Evolutionary conservation across 176 grass and related monocot genomes (phyloP), one percentile per base, ranked within the genome.

Genomic region (Luzula sylvatica): DNA sequence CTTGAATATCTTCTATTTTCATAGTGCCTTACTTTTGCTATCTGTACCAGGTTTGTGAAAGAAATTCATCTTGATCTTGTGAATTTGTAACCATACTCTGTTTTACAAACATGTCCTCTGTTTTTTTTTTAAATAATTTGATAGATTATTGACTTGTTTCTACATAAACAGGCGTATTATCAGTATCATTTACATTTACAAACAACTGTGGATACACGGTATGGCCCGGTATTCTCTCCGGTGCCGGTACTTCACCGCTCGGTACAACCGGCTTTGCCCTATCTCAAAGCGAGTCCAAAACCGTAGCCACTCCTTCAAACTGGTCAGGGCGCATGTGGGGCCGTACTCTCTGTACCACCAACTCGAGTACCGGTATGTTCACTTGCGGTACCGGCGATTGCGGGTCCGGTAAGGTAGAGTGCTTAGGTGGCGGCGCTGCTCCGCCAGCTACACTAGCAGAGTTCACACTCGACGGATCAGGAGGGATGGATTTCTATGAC

Each of bases 291-390:
- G 74, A 79, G 58, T 78, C 73, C 14, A 51, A 67, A 24, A 65
- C 54, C 15, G 42, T 96, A 18, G 45, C 41, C 11, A 80, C 56
- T 2, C 90, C 90, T 0, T 54, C 64, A 42, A 61, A 60, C 61
- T 95, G 90, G 90, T 96, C 90, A 0, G 90, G 90, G 0, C 90
- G 90, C 23, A 78, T 96, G 69, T 96, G 90, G 90, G 90, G 71
- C 17, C 90, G 90, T 50, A 79, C 90, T 2, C 77, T 86, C 64
- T 96, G 90, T 69, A 39, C 90, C 40, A 23, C 82, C 8, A 77
- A 95, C 45, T 42, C 58, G 16, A 27, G 45, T 8, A 15, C 71
- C 11, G 80, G 77, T 47, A 82, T 67, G 61, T 82, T 96, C 74
- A 14, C 53, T 75, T 96, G 90, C 67, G 64, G 16, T 42, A 96